Evolutionary conservation across 2,329 filamentous ascomycete genomes (phyloP).

Genomic region (Tolypocladium tropicale): DNA sequence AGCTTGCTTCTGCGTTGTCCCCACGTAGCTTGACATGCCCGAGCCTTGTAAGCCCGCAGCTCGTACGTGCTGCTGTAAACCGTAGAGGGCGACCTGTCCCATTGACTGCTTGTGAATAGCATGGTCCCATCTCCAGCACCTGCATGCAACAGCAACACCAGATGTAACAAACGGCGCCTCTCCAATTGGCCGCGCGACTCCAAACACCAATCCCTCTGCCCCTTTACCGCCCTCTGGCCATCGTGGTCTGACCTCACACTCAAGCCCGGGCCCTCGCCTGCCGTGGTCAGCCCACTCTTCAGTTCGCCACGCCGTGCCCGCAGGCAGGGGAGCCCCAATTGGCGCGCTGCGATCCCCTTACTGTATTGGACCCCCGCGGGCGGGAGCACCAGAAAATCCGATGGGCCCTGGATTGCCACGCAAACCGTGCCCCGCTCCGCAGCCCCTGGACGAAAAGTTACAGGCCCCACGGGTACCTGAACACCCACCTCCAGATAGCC

Average conservation of each 20-base stretch:
- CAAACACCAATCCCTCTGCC: background rate
- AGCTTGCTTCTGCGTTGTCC: background rate
- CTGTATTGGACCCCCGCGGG: background rate
- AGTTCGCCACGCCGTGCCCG: background rate
- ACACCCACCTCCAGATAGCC: background rate
- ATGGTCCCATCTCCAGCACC: too few species aligned
- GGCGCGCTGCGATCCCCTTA: background rate
- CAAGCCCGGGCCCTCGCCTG: background rate
- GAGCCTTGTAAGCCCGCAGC: background rate
- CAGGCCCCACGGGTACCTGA: background rate
- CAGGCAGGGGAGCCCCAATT: background rate
- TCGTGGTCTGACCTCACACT: background rate
- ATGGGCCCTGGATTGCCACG: background rate
- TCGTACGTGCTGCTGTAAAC: background rate
- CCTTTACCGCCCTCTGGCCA: background rate
- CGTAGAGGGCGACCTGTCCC: background rate
- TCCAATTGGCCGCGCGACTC: background rate
- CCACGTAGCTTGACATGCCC: background rate
- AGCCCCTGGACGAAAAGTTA: background rate
- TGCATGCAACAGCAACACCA: background rate
- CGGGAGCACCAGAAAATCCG: background rate
- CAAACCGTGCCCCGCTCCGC: background rate
- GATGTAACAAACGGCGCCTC: background rate
- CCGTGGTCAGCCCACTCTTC: background rate
- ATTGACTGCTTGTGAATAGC: background rate